Percentiles rank a stretch among this genome's conserved stretches.
These are phyloP conservation scores for Neckera pumila DNA, from an alignment of 225 moss, liverwort and hornwort genomes.

Conservation along the genomic window DNA sequence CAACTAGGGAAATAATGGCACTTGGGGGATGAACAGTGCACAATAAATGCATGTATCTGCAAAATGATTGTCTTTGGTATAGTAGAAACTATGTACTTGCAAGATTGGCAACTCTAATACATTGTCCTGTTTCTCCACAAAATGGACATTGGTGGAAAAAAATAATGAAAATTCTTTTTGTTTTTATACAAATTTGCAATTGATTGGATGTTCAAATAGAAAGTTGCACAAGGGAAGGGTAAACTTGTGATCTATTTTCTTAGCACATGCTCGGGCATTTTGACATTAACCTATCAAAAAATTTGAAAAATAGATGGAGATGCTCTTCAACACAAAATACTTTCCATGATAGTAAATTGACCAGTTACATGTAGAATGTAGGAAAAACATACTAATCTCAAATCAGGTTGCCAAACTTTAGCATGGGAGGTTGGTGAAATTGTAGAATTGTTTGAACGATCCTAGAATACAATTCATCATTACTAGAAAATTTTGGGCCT, in stretches of 20 bases:
- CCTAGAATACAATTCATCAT: not conserved
- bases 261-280: too few relatives aligned
- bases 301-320: too few relatives aligned
- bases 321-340: not conserved
- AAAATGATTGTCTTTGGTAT: not conserved
- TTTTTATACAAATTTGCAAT: not conserved
- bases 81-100: not conserved
- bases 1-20: not conserved
- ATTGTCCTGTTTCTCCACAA: not conserved
- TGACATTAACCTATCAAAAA: not conserved
- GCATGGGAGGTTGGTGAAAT: not conserved
- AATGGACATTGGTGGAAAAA: not conserved
- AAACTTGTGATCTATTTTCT: not conserved
- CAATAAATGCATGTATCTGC: not conserved
- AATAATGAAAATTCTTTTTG: not conserved
- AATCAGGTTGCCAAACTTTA: not conserved
- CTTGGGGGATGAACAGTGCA: accelerated
- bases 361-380: not conserved
- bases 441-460: too few relatives aligned
- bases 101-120: not conserved
- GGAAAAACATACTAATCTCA: not conserved
- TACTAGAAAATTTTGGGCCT: too few relatives aligned
- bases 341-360: not conserved
- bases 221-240: accelerated
- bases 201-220: not conserved